Evolutionary conservation across 2,329 filamentous ascomycete species (phyloP), one percentile per base, ranked within the genome.

Genomic region (Colletotrichum falcatum): DNA sequence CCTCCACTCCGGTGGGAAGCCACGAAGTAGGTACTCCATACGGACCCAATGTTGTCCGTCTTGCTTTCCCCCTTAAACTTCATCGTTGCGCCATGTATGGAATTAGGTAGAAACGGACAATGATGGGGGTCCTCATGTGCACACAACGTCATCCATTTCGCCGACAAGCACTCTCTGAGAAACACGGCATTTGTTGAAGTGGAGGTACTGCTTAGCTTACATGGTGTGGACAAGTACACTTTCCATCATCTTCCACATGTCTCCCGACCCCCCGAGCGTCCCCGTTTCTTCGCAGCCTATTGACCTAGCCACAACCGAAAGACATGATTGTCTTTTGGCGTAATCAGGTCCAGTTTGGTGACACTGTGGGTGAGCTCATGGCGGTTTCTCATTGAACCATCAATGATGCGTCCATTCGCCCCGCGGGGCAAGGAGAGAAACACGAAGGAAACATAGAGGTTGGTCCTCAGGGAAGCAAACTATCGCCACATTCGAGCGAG

Each of bases 201-300:
- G 51, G 64, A 67, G 44, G 58, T 70, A 67, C 30, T 46, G 35
- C 33, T 35, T 18, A 53, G n/a, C 12, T 9, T 46, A 1, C 18
- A 20, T 2, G 12, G 44, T 53, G 44, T 59, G 53, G 58, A 63
- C 23, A 63, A 63, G 30, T 68, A 71, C 68, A 42, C 18, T 23
- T 67, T 63, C 53, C 7, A 68, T 46, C 44, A 53, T 46, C 33
- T 68, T 67, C 64, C 33, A 59, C 44, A 68, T 28, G 64, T 59
- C 64, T 12, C 9, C 20, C 64, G 33, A 35, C 56, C 65, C 14
- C 9, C 28, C 9, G 26, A 16, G 11, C 44, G 48, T 51, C 26
- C 48, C 26, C 9, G 48, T 54, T 54, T 54, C 30, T 30, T 37
- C 53, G 6, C 1, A 16, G 18, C 56, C 23, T 20, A 35, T 18